phyloP scores from a whole-genome alignment of 345 rosid genomes.

The Eucalyptus pauciflora region DNA sequence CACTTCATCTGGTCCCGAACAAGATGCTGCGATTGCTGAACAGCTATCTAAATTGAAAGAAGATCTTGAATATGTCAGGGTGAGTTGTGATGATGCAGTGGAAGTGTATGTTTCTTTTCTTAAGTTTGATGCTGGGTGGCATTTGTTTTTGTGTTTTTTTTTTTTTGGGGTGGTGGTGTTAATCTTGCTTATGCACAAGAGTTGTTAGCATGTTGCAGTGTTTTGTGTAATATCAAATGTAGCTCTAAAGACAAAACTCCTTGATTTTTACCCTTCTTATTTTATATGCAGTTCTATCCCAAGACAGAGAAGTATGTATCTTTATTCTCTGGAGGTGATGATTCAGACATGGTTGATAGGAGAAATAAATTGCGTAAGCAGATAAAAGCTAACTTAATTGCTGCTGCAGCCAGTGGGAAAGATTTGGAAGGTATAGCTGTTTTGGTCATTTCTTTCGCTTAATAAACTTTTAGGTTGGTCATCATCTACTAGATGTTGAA shows the following conservation, averaged over 20 bases:
- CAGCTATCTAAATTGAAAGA: slow-evolving; percentile 83
- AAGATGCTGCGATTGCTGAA: slow-evolving; percentile 50
- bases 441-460: neutral
- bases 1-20: slow-evolving; percentile 52
- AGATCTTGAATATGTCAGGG: slow-evolving; percentile 98
- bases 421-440: slow-evolving; percentile 77
- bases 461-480: neutral
- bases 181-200: neutral
- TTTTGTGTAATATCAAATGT: neutral
- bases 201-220: neutral
- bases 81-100: slow-evolving; percentile 7
- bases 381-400: slow-evolving; percentile 81
- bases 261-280: neutral
- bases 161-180: neutral
- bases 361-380: slow-evolving; percentile 89
- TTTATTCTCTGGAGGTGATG: slow-evolving; percentile 76
- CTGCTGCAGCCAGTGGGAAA: slow-evolving; percentile 97
- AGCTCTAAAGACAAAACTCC: neutral
- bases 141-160: neutral
- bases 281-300: slow-evolving; percentile 74
- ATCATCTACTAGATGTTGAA: neutral
- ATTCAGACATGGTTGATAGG: slow-evolving; percentile 46
- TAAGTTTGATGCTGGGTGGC: neutral
- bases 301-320: slow-evolving; percentile 96
- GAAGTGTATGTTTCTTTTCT: neutral